phyloP scores from a whole-genome alignment of 2,329 filamentous ascomycete species.

The Colletotrichum filicis region DNA sequence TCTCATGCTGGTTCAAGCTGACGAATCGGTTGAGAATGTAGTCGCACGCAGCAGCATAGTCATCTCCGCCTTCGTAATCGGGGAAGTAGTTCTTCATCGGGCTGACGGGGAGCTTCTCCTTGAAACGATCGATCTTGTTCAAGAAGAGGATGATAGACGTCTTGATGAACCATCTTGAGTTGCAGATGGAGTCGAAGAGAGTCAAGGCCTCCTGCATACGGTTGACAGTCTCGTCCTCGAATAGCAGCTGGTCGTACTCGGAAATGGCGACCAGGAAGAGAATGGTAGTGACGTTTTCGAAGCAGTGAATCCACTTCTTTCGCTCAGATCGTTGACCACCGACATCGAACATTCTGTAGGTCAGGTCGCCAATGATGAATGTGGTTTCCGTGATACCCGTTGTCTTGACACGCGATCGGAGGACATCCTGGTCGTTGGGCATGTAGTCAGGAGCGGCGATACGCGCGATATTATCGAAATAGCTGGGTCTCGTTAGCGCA shows the following conservation, averaged over 20 bases:
- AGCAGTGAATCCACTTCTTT: constrained; percentile 99
- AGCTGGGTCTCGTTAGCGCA: constrained; percentile 63
- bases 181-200: constrained; percentile 88
- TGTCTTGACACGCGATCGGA: constrained; percentile 96
- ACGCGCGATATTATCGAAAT: constrained; percentile 94
- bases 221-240: constrained; percentile 96
- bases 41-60: constrained; percentile 95
- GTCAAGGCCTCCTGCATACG: constrained; percentile 93
- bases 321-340: constrained; percentile 95
- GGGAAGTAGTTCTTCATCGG: constrained; percentile 92
- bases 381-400: constrained; percentile 97
- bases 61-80: constrained; percentile 93
- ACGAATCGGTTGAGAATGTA: constrained; percentile 99
- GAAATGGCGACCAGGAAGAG: constrained; percentile 97
- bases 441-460: constrained; percentile 93
- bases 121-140: constrained; percentile 92
- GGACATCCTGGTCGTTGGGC: constrained; percentile 93
- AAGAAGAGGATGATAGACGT: constrained; percentile 90
- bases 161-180: constrained; percentile 90
- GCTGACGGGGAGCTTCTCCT: constrained; percentile 83
- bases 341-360: constrained; percentile 97
- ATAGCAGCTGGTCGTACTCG: constrained; percentile 95
- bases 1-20: constrained; percentile 97
- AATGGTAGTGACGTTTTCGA: constrained; percentile 97
- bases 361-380: constrained; percentile 94